Conservation (phyloP, 306 rosid species). For the Neltuma alba region DNA sequence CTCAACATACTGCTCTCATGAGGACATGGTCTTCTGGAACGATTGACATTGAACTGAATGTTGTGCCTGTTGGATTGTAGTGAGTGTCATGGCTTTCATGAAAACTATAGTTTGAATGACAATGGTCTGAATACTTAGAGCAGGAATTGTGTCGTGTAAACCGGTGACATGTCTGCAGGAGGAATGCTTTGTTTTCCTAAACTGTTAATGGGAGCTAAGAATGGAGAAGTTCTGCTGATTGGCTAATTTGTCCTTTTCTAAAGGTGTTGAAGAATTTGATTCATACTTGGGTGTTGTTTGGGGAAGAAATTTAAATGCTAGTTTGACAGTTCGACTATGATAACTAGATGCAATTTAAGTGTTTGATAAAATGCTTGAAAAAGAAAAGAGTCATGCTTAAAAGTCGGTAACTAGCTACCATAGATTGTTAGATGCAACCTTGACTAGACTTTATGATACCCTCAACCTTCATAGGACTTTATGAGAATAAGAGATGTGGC, state of each 20-base stretch:
- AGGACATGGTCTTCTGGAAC: background rate
- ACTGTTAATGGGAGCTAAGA: background rate
- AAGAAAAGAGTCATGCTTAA: background rate
- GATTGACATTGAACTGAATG: background rate
- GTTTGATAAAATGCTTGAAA: background rate
- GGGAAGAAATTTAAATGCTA: background rate
- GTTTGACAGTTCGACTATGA: background rate
- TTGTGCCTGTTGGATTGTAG: background rate
- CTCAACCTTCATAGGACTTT: background rate
- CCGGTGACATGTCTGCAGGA: background rate
- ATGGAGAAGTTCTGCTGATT: background rate
- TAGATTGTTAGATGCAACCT: background rate
- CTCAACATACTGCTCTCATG: background rate
- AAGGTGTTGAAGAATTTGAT: background rate
- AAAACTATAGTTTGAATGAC: background rate
- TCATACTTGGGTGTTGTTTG: background rate
- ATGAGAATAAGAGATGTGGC: background rate
- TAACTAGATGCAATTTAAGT: background rate
- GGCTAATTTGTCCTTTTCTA: background rate
- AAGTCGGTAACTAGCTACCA: background rate
- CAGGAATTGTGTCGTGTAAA: background rate
- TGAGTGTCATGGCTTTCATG: background rate
- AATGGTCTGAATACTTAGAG: background rate
- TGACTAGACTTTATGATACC: background rate
- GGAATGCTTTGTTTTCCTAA: background rate